Evolutionary conservation across 352 stramenopile species (phyloP).

Genomic region (Globisporangium abappressorium): DNA sequence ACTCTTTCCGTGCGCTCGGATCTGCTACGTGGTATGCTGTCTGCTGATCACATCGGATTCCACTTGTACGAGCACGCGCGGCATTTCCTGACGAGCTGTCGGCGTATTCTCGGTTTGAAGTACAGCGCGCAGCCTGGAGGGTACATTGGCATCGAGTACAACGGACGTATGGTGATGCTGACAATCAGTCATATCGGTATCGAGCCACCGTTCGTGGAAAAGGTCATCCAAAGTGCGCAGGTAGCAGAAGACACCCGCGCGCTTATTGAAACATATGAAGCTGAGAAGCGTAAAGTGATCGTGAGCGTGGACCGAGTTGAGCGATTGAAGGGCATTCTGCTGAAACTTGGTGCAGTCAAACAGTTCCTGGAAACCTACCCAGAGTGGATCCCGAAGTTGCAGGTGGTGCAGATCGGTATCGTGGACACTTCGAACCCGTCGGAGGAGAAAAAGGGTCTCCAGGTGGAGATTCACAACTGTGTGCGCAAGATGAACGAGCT

Average conservation of each 20-base stretch:
- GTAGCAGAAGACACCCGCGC: conserved; percentile 46
- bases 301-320: conserved; percentile 95
- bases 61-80: conserved; percentile 98
- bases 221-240: conserved; percentile 48
- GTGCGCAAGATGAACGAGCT: conserved; percentile 75
- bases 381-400: conserved; percentile 78
- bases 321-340: conserved; percentile 95
- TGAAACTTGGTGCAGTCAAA: conserved; percentile 97
- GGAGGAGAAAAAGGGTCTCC: conserved; percentile 63
- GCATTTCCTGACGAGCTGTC: conserved; percentile 97
- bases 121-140: conserved; percentile 90
- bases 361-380: conserved; percentile 89
- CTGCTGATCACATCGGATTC: conserved; percentile 97
- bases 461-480: conserved; percentile 50
- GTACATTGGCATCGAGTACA: conserved; percentile 96
- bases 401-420: conserved; percentile 83
- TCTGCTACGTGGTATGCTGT: conserved; percentile 95
- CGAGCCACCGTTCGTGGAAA: conserved; percentile 87
- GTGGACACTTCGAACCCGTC: conserved; percentile 73
- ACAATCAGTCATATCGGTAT: conserved; percentile 98
- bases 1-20: conserved; percentile 96
- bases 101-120: conserved; percentile 82
- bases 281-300: conserved; percentile 76
- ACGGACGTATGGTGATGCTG: conserved; percentile 95
- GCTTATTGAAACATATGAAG: conserved; percentile 51